Conservation (phyloP, 192 early-diverging fungal genomes). For the Podila horticola region DNA sequence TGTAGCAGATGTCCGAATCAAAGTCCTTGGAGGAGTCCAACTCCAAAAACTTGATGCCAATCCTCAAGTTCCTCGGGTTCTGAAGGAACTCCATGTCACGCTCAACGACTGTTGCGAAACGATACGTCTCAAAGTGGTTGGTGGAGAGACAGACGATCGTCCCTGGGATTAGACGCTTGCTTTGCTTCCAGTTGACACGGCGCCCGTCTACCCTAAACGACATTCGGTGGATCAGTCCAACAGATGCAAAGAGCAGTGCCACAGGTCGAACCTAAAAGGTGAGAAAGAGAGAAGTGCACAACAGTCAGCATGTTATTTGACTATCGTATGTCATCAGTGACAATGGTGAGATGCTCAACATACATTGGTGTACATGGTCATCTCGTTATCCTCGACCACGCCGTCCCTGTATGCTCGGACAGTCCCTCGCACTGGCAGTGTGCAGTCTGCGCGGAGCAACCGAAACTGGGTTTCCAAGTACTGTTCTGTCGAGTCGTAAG, state of each 20-base stretch:
- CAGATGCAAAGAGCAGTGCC: constrained; percentile 52
- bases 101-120: constrained; percentile 59
- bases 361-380: constrained; percentile 41
- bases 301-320: neutral
- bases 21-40: constrained; percentile 30
- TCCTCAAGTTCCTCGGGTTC: constrained; percentile 38
- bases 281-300: neutral
- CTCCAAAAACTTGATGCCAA: constrained; percentile 44
- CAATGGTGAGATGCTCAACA: neutral
- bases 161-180: constrained; percentile 65
- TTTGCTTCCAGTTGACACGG: constrained; percentile 58
- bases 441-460: constrained; percentile 63
- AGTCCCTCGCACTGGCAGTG: constrained; percentile 59
- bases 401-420: constrained; percentile 40
- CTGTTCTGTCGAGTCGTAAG: constrained; percentile 57
- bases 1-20: constrained; percentile 31
- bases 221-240: constrained; percentile 58
- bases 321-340: neutral
- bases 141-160: constrained; percentile 61
- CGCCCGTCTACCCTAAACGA: constrained; percentile 55
- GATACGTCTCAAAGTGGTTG: constrained; percentile 58
- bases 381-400: constrained; percentile 25
- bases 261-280: constrained; percentile 55
- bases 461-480: constrained; percentile 63
- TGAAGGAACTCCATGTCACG: constrained; percentile 40